Evolutionary conservation across 768 basidiomycete species (phyloP).

Genomic region (Dioszegia crocea): DNA sequence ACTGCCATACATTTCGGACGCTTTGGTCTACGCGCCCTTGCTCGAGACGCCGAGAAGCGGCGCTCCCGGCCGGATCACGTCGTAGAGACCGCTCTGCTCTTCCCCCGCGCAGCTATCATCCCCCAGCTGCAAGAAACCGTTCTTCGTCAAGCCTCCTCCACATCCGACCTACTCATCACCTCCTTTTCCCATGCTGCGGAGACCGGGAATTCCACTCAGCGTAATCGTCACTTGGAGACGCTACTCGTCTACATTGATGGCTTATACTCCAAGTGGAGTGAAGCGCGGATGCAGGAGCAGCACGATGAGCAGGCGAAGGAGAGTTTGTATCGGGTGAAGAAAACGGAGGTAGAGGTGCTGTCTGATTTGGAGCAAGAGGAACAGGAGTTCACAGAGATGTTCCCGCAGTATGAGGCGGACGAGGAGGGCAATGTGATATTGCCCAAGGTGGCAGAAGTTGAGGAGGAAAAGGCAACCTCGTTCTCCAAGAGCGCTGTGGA

Average conservation of each 20-base stretch:
- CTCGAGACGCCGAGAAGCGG: conserved; percentile 12
- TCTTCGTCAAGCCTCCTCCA: background rate
- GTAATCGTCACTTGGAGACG: conserved; percentile 23
- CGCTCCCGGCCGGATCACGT: background rate
- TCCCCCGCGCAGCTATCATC: conserved; percentile 1
- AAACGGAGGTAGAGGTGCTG: conserved; percentile 56
- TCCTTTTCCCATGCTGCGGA: conserved; percentile 6
- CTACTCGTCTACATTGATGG: conserved; percentile 64
- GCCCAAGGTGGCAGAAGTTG: background rate
- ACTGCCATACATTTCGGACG: conserved; percentile 64
- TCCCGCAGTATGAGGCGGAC: conserved; percentile 59
- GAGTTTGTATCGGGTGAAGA: conserved; percentile 70
- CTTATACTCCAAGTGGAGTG: conserved; percentile 73
- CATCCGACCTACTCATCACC: background rate
- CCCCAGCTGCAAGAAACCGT: background rate
- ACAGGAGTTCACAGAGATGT: conserved; percentile 74
- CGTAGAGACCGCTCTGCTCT: background rate
- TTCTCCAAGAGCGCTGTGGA: conserved; percentile 13
- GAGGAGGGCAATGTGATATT: conserved; percentile 13
- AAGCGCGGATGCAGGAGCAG: conserved; percentile 67
- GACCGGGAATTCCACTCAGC: conserved; percentile 8
- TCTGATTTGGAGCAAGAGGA: conserved; percentile 75
- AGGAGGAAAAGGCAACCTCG: background rate
- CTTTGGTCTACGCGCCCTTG: conserved; percentile 65
- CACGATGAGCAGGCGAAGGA: conserved; percentile 62